Base-by-base conservation (phyloP, 495 filamentous ascomycete genomes). In the Aspergillus ellipticus region DNA sequence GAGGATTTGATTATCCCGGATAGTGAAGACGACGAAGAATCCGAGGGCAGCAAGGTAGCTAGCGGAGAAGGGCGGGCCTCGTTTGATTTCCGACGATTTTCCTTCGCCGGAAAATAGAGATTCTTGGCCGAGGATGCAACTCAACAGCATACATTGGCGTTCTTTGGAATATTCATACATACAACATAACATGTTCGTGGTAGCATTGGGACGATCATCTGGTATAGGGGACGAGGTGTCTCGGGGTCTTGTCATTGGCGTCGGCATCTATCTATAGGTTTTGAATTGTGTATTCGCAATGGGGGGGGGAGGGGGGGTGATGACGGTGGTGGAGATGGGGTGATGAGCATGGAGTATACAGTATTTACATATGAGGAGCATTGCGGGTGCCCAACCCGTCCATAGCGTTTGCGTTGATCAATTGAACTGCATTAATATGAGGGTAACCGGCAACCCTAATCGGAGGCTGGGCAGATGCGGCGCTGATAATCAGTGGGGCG, bases 1-100 rank as follows among this genome's bases (percentile, higher is more conserved):
- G 90, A 95, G 65, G 90, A 95, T 60, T 68, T 85, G 42, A 79
- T 95, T 16, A 67, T 88, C 3, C 86, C 87, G 0, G 79, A 87
- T 49, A 89, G 87, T 58, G 86, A 89, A 35, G 85, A 83, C 56
- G 86, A 89, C 42, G 85, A 83, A 0, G 74, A 77, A 33, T 66
- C 64, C 26, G 54, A 53, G 0, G 59, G 56, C 5, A 64, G 55
- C 7, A 55, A 65, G 8, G 61, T 41, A 7, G 19, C 62, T 41
- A 62, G 52, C 9, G 60, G 16, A 42, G 41, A 54, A 1, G 29
- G 20, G 7, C 22, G 65, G 1, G 60, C 26, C 16, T 53, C 68
- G 29, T 63, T 85, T 42, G 68, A 86, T 61, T 63, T 87, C 41
- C 74, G 81, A 26, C 73, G 71, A 51, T 86, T 82, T 60, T 69